Evolutionary conservation across 352 stramenopile genomes (phyloP).

Genomic region (Phytopythium mirpurense): DNA sequence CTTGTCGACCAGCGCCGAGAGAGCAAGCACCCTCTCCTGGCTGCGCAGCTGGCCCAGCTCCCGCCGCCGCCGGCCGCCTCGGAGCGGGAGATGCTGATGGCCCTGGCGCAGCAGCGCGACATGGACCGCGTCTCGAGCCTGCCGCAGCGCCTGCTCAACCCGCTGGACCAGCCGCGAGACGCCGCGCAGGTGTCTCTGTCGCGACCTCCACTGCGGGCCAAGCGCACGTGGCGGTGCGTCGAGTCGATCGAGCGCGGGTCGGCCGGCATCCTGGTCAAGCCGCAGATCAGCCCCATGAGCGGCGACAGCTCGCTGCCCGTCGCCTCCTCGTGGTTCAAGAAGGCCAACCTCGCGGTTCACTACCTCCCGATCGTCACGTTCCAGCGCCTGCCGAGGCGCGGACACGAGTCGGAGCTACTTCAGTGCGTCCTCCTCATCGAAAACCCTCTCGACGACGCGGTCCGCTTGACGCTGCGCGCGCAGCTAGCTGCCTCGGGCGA

Average conservation of each 20-base stretch:
- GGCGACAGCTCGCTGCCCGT: slow-evolving; percentile 81
- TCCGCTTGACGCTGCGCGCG: slow-evolving; percentile 52
- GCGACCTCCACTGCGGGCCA: slow-evolving; percentile 67
- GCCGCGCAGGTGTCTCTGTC: slow-evolving; percentile 42
- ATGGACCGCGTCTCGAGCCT: slow-evolving; percentile 55
- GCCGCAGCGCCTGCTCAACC: slow-evolving; percentile 51
- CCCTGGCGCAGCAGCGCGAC: slow-evolving; percentile 22
- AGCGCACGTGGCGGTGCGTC: slow-evolving; percentile 81
- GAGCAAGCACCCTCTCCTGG: slow-evolving; percentile 55
- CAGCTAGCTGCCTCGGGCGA: background rate
- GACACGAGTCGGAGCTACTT: slow-evolving; percentile 9
- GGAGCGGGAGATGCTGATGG: slow-evolving; percentile 12
- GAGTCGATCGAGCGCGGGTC: slow-evolving; percentile 73
- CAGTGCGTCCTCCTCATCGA: slow-evolving; percentile 70
- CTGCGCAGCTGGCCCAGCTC: slow-evolving; percentile 29
- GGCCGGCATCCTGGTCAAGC: slow-evolving; percentile 84
- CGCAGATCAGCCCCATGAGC: slow-evolving; percentile 89
- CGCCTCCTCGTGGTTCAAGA: slow-evolving; percentile 82
- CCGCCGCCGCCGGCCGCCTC: slow-evolving; percentile 1
- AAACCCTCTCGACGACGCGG: slow-evolving; percentile 74
- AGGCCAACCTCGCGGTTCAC: slow-evolving; percentile 72
- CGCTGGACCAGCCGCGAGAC: slow-evolving; percentile 62
- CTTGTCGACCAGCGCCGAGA: slow-evolving; percentile 47
- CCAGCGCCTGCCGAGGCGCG: slow-evolving; percentile 40
- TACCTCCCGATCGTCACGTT: slow-evolving; percentile 76